A percentile compares a stretch with the other conserved stretches of the same genome.
phyloP scores from a whole-genome alignment of 2,329 filamentous ascomycete species.

The Aspergillus bombycis region DNA sequence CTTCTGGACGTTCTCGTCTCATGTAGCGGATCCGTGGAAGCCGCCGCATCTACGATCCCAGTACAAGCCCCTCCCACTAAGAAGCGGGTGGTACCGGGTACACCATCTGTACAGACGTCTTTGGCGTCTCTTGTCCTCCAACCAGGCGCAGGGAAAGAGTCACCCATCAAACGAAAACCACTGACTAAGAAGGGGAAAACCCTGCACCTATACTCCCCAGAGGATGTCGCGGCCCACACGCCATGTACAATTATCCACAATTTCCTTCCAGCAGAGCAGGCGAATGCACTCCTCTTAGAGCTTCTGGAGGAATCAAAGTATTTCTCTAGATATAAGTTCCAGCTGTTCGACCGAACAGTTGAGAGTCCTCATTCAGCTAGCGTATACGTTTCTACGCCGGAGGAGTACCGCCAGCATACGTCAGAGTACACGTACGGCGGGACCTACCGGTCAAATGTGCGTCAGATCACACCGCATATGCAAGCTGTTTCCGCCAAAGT shows the following conservation, averaged over 20 bases:
- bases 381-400: slow-evolving; percentile 77
- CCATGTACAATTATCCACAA: slow-evolving; percentile 93
- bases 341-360: slow-evolving; percentile 86
- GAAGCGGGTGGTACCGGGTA: slow-evolving; percentile 42
- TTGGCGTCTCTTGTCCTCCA: slow-evolving; percentile 55
- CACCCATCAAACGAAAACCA: slow-evolving; percentile 18
- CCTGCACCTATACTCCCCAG: slow-evolving; percentile 78
- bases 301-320: slow-evolving; percentile 72
- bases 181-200: slow-evolving; percentile 78
- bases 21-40: slow-evolving; percentile 74
- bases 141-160: slow-evolving; percentile 16
- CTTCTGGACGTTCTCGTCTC: slow-evolving; percentile 79
- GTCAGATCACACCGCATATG: slow-evolving; percentile 75
- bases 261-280: slow-evolving; percentile 73
- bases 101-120: slow-evolving; percentile 65
- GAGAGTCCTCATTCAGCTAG: slow-evolving; percentile 80
- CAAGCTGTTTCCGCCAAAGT: slow-evolving; percentile 70
- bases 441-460: slow-evolving; percentile 71
- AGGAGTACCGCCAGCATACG: slow-evolving; percentile 71
- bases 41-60: slow-evolving; percentile 62
- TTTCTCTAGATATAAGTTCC: slow-evolving; percentile 74
- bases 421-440: slow-evolving; percentile 88
- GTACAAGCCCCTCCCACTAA: slow-evolving; percentile 22
- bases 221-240: slow-evolving; percentile 79
- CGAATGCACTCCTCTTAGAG: slow-evolving; percentile 74